Evolutionary conservation across 768 basidiomycete genomes (phyloP), one percentile per base, ranked within the genome.

Genomic region (Psilocybe azurescens): DNA sequence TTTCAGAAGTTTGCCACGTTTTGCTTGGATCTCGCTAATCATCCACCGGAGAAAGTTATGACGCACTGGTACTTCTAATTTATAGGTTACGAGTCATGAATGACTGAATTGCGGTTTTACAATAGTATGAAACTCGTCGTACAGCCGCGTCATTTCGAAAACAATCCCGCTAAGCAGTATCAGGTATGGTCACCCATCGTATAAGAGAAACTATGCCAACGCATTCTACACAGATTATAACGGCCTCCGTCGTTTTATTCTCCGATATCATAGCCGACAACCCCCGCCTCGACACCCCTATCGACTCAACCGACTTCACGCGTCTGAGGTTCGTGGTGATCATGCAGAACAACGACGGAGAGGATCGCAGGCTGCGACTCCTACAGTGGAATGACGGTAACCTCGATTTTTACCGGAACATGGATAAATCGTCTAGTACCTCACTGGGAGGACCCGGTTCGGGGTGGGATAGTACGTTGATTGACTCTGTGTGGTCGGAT

Each of bases 21-120:
- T 14, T 50, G 30, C 5, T 32, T 62, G 14, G 61, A 62, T 16
- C 61, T 62, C 29, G 46, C 61, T 6, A 62, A 62, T 36, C 56
- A 62, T 18, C 61, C 61, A 2, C 28, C 29, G 6, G 56, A 62
- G 2, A 58, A 56, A 28, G 56, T 53, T 2, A 58, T 62, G 32
- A 62, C 61, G 1, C 61, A 62, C 24, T 62, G 61, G 56, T 62
- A 14, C 51, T 6, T 28, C 11, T 13, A 3, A 3, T 38, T 14
- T 7, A 18, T 54, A n/a, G n/a, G 3, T 24, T 24, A 24, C 24
- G 24, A 24, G 24, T 24, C 24, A 24, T 24, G 24, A 24, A 2
- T 24, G 24, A 24, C 24, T 24, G 24, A 24, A 24, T 24, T 24
- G 24, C 24, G 24, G 24, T 24, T 24, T 24, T 16, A 48, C 7